Evolutionary conservation across 768 basidiomycete genomes (phyloP).

Genomic region (Termitomyces sp.): DNA sequence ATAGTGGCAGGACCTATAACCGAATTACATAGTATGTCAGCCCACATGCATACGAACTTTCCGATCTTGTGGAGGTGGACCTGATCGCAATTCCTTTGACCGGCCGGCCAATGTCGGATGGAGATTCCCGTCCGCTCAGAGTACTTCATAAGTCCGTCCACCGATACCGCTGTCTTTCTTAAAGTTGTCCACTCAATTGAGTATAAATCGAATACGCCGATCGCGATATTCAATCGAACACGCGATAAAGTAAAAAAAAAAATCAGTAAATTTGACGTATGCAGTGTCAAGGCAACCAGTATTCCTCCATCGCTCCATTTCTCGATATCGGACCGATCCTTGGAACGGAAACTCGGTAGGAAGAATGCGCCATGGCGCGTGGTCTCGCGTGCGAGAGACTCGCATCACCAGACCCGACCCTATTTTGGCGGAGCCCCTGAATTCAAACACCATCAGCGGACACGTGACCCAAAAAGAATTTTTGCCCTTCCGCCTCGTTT

Average conservation of each 20-base stretch:
- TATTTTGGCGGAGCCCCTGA: neutral
- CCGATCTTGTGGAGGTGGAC: neutral
- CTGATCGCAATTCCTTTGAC: neutral
- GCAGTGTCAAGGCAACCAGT: no score
- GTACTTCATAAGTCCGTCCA: no score
- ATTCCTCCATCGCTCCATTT: neutral
- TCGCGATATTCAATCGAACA: no score
- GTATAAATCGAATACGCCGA: no score
- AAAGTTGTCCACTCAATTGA: no score
- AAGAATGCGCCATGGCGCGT: neutral
- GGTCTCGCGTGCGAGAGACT: neutral
- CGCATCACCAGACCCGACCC: neutral
- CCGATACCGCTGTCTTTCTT: no score
- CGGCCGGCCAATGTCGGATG: neutral
- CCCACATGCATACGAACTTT: neutral
- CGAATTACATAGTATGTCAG: constrained; percentile 3
- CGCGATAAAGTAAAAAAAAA: no score
- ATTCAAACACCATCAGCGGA: neutral
- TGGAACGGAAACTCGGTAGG: neutral
- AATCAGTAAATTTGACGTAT: no score
- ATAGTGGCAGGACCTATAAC: neutral
- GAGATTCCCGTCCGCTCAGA: neutral
- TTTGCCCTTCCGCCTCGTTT: neutral
- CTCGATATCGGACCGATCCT: neutral
- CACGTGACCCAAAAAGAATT: constrained; percentile 1